phyloP scores from a whole-genome alignment of 352 stramenopile genomes.

The Globisporangium abappressorium region DNA sequence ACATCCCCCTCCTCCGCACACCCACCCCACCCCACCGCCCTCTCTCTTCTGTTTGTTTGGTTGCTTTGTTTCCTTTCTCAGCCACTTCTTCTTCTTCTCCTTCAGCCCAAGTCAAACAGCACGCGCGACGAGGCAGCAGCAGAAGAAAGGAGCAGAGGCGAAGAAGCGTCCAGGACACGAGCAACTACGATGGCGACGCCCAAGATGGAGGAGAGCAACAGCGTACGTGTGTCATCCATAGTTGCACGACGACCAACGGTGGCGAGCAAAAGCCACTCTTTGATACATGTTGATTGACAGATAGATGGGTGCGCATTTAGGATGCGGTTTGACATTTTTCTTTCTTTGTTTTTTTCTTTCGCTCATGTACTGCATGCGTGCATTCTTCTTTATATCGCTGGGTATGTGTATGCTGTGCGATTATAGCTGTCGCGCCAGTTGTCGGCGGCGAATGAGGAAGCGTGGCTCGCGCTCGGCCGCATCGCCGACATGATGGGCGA shows the following conservation, averaged over 20 bases:
- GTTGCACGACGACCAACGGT: not conserved
- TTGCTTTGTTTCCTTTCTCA: constrained; percentile 4
- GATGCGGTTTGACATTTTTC: not conserved
- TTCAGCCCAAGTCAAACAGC: not conserved
- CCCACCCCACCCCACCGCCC: not conserved
- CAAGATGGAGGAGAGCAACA: constrained; percentile 82
- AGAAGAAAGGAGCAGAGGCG: not conserved
- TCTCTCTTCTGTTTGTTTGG: not conserved
- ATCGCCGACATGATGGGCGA: constrained; percentile 91
- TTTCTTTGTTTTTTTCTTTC: not conserved
- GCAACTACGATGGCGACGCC: constrained; percentile 54
- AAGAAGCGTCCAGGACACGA: not conserved
- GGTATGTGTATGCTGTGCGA: too few relatives aligned
- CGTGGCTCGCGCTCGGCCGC: constrained; percentile 75
- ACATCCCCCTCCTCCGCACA: not conserved
- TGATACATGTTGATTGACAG: not conserved
- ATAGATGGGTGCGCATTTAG: constrained; percentile 8
- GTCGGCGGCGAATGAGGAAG: constrained; percentile 76
- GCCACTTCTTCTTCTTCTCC: constrained; percentile 4
- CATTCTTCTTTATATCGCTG: too few relatives aligned
- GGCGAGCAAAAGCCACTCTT: not conserved
- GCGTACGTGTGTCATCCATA: constrained; percentile 20
- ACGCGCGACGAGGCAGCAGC: not conserved
- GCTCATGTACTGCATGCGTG: not conserved
- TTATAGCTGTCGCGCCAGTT: constrained; percentile 66